These are phyloP conservation scores for Colletotrichum sp. DNA, from an alignment of 2,329 filamentous ascomycete species.

Conservation along the genomic window DNA sequence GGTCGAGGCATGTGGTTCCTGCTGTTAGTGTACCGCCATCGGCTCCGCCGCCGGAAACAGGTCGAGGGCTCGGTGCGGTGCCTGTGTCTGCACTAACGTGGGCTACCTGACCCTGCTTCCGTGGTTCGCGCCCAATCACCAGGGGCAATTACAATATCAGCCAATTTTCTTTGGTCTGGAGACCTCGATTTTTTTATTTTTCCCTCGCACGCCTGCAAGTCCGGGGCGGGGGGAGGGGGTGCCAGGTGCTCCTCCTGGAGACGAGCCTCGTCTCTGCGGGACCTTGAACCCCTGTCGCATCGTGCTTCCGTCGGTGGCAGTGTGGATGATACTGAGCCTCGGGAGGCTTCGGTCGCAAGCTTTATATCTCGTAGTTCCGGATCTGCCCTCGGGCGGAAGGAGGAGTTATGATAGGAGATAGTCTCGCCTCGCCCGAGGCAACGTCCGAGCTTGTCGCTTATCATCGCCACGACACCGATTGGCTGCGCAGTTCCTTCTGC, in stretches of 20 bases:
- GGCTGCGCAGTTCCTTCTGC: not conserved
- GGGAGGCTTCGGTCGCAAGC: conserved; percentile 20
- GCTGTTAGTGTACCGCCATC: not conserved
- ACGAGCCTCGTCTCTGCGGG: not conserved
- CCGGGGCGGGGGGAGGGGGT: not conserved
- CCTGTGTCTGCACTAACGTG: not conserved
- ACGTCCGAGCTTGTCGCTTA: conserved; percentile 5
- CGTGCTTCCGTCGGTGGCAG: not conserved
- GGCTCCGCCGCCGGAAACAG: not conserved
- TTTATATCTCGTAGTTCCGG: conserved; percentile 20
- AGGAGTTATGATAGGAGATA: conserved; percentile 24
- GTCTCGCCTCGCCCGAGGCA: not conserved
- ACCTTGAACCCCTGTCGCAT: conserved; percentile 1
- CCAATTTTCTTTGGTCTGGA: conserved; percentile 7
- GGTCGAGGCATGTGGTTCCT: not conserved
- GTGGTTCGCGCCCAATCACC: conserved; percentile 3
- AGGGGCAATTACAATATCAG: conserved; percentile 9
- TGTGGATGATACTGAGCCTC: not conserved
- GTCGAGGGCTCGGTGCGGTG: not conserved
- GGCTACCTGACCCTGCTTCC: not conserved
- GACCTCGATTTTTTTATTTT: not conserved
- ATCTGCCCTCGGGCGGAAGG: conserved; percentile 3
- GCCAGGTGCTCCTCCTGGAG: not conserved
- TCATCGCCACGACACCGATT: not conserved
- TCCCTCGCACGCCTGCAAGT: not conserved